Conservation (phyloP, 2,329 filamentous ascomycete genomes). For the Nemania bipapillata region DNA sequence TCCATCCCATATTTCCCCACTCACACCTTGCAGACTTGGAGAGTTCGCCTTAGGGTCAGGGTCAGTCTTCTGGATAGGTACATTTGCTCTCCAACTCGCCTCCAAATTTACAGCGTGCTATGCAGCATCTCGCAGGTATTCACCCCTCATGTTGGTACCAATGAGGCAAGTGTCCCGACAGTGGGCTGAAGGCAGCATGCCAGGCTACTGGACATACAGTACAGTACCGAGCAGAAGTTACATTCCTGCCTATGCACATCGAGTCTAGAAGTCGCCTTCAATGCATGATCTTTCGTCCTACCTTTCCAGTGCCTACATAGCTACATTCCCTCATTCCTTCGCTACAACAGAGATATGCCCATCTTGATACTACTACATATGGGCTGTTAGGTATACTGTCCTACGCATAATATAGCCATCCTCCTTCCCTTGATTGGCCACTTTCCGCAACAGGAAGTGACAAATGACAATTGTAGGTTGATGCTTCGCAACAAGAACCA, state of each 20-base stretch:
- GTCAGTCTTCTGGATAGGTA: neutral
- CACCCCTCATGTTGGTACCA: slow-evolving; percentile 21
- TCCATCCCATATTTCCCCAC: slow-evolving; percentile 24
- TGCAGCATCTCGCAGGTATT: slow-evolving; percentile 32
- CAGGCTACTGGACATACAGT: neutral
- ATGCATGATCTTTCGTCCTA: slow-evolving; percentile 12
- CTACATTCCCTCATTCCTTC: neutral
- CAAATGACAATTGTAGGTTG: slow-evolving; percentile 26
- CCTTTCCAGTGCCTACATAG: neutral
- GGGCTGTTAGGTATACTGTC: slow-evolving; percentile 14
- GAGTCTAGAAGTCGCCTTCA: neutral
- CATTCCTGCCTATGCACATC: no score
- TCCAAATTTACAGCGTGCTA: slow-evolving; percentile 16
- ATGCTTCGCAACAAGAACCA: slow-evolving; percentile 13
- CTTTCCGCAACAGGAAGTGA: slow-evolving; percentile 2
- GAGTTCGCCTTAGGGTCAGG: neutral
- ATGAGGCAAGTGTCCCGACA: slow-evolving; percentile 21
- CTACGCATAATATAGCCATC: slow-evolving; percentile 21
- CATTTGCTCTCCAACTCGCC: slow-evolving; percentile 24
- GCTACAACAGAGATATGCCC: no score
- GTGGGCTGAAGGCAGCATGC: slow-evolving; percentile 22
- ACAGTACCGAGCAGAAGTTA: no score
- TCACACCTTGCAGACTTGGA: slow-evolving; percentile 23
- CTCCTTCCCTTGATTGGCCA: slow-evolving; percentile 25
- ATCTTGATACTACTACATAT: neutral